phyloP scores from a whole-genome alignment of 2,329 filamentous ascomycete genomes.

The Penicillium griseofulvum region DNA sequence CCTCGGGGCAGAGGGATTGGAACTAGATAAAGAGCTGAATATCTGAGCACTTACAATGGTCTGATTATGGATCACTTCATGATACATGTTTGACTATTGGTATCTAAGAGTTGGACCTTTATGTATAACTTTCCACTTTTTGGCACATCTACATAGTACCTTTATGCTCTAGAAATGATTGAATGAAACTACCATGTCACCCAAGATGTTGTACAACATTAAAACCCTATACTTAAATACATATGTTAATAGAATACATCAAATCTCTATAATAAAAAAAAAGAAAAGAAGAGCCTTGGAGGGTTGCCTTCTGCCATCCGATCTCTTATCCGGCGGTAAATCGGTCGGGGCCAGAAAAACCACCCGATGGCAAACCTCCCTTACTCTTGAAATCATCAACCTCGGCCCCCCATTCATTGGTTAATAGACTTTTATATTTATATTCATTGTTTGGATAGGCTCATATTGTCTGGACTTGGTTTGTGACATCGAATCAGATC shows the following conservation, averaged over 20 bases:
- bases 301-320: constrained; percentile 7
- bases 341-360: constrained; percentile 23
- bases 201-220: not conserved
- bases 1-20: constrained; percentile 39
- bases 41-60: not conserved
- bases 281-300: not conserved
- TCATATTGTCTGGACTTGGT: not conserved
- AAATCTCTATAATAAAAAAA: not conserved
- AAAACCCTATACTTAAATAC: not conserved
- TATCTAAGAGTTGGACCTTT: not conserved
- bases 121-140: not conserved
- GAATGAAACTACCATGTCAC: not conserved
- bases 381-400: not conserved
- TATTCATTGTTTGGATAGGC: constrained; percentile 1
- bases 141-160: not conserved
- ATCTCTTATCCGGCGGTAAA: constrained; percentile 25
- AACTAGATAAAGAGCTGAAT: constrained; percentile 27
- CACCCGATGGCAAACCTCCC: constrained; percentile 16
- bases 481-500: not conserved
- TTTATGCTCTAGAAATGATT: not conserved
- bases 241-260: not conserved
- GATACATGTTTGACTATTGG: not conserved
- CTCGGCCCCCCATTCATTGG: not conserved
- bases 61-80: not conserved
- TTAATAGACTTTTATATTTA: not conserved